Evolutionary conservation across 306 rosid species (phyloP), one percentile per base, ranked within the genome.

Genomic region (Begonia fuchsioides): DNA sequence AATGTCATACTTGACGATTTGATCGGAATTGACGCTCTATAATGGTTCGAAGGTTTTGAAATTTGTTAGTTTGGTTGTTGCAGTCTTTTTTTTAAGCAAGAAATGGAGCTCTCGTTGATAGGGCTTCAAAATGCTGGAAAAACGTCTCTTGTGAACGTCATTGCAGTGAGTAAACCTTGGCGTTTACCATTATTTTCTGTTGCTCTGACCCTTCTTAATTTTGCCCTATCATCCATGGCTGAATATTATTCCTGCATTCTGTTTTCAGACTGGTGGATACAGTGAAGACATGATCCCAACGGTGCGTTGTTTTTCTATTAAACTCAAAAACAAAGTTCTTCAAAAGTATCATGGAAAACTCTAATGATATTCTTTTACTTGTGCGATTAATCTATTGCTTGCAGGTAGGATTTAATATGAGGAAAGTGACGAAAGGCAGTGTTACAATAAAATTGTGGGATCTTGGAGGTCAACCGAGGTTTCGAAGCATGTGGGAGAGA

Each of bases 381-480:
- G 12, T 44, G 47, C 13, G 12, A 8, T 26, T 26, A 26, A 26
- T 26, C 35, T 26, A 26, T 47, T 17, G 13, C 54, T 38, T 57
- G n/a, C 76, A 80, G 77, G 82, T 79, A 55, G 82, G 82, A 66
- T 79, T 79, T 55, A 79, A 75, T 61, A 72, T 75, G 87, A 79
- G 14, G 58, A 79, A 63, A 57, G 72, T 79, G 32, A 79, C 79
- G 6, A 79, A 66, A 63, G 86, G 86, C 43, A 79, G 61, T 38
- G 82, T 75, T 38, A 75, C 72, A 3, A 72, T 78, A 63, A 79
- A 74, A 59, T 53, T 72, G 59, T 75, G 80, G 79, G 82, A 75
- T 66, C 39, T n/a, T n/a, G 83, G 87, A 49, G 80, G 83, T 41
- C 83, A 67, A 51, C 77, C 77, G 35, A 75, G 83, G 68, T 79